These are phyloP conservation scores for Lentinula guzmanii DNA, from an alignment of 768 basidiomycete species.

Conservation along the genomic window DNA sequence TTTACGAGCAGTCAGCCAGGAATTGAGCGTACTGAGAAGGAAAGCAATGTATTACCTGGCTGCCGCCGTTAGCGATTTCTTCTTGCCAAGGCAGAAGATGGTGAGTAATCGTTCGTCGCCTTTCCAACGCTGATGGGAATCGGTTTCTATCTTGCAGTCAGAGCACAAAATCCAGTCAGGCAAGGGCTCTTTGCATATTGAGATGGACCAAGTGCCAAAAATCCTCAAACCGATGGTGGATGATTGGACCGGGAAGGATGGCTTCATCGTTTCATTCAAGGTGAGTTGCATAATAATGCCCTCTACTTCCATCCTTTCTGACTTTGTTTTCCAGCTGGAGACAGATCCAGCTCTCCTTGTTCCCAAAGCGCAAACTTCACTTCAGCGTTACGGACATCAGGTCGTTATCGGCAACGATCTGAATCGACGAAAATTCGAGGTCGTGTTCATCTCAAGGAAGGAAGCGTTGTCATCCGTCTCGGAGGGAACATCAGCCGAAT, in stretches of 20 bases:
- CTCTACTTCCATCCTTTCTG: background rate
- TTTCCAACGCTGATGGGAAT: background rate
- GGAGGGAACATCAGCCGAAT: background rate
- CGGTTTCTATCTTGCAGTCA: conserved; percentile 41
- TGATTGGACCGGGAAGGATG: conserved; percentile 80
- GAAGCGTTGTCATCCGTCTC: conserved; percentile 7
- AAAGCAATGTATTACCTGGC: conserved; percentile 93
- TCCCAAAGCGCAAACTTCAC: conserved; percentile 83
- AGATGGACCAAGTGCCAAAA: conserved; percentile 99
- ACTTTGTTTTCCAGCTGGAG: conserved; percentile 61
- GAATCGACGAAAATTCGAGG: conserved; percentile 85
- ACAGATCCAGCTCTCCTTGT: conserved; percentile 80
- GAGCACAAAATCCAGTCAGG: conserved; percentile 99
- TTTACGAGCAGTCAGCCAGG: conserved; percentile 74
- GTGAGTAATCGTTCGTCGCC: conserved; percentile 34
- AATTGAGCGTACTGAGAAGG: conserved; percentile 63
- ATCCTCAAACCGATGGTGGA: conserved; percentile 88
- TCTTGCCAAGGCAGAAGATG: conserved; percentile 87
- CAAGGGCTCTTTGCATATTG: conserved; percentile 86
- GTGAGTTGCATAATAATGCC: conserved; percentile 29
- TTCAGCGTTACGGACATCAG: conserved; percentile 94
- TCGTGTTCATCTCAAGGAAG: conserved; percentile 79
- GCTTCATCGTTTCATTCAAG: conserved; percentile 97
- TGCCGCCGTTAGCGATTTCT: conserved; percentile 97
- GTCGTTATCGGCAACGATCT: conserved; percentile 96